A percentile compares a stretch with the other conserved stretches of the same genome.
phyloP scores from a whole-genome alignment of 2,329 filamentous ascomycete genomes.

The Coniochaeta ligniaria region DNA sequence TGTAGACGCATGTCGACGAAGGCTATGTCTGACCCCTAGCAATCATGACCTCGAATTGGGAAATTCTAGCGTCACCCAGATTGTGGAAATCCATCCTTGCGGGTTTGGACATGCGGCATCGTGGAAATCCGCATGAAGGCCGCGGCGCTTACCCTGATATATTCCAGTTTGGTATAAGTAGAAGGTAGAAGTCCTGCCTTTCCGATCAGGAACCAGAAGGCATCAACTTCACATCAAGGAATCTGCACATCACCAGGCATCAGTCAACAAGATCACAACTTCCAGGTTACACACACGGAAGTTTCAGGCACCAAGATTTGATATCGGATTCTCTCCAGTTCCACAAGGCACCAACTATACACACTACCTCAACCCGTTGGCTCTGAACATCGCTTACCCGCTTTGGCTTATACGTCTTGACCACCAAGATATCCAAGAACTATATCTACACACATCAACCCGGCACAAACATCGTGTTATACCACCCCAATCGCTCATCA shows the following conservation, averaged over 20 bases:
- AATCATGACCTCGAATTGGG: neutral
- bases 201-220: neutral
- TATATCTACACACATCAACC: neutral
- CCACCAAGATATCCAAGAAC: neutral
- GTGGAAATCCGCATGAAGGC: neutral
- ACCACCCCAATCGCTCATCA: neutral
- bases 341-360: neutral
- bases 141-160: neutral
- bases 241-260: neutral
- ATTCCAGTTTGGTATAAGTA: too few species aligned
- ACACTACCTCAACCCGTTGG: too few species aligned
- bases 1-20: neutral
- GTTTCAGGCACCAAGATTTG: neutral
- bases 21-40: neutral
- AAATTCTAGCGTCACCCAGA: neutral
- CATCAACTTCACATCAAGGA: constrained; percentile 1
- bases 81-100: neutral
- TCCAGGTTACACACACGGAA: neutral
- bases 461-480: neutral
- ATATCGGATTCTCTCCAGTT: neutral
- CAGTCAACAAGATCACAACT: too few species aligned
- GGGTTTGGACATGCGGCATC: neutral
- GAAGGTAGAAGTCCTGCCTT: neutral
- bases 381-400: neutral
- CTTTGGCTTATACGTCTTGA: neutral